Evolutionary conservation across 305 asterid genomes (phyloP).

Genomic region (Fraxinus sp.): DNA sequence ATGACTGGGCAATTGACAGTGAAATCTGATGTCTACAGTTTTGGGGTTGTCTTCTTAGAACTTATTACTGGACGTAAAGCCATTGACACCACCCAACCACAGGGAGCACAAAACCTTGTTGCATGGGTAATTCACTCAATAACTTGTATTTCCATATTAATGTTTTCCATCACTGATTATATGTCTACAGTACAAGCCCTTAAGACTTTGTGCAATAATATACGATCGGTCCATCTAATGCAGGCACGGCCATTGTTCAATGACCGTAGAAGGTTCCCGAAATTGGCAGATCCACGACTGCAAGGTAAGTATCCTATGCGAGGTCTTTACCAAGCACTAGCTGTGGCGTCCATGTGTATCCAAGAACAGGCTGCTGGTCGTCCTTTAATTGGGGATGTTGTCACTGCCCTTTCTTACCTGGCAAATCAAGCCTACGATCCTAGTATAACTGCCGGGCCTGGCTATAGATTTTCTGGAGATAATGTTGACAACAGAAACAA

Average conservation of each 20-base stretch:
- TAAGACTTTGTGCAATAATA: neutral
- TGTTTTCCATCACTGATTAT: neutral
- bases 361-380: constrained; percentile 65
- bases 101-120: constrained; percentile 54
- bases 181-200: neutral
- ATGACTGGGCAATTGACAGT: constrained; percentile 64
- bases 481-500: constrained; percentile 37
- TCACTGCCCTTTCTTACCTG: constrained; percentile 51
- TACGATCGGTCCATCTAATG: constrained; percentile 10
- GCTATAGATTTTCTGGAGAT: constrained; percentile 25
- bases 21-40: constrained; percentile 60
- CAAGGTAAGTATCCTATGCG: constrained; percentile 55
- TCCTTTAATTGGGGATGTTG: constrained; percentile 56
- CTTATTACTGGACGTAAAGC: constrained; percentile 63
- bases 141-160: neutral
- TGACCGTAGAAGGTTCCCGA: constrained; percentile 50
- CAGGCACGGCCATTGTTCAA: constrained; percentile 59
- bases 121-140: constrained; percentile 35
- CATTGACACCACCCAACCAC: constrained; percentile 46
- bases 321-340: constrained; percentile 55
- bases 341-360: constrained; percentile 62
- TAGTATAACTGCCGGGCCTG: constrained; percentile 23
- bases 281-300: constrained; percentile 47
- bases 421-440: constrained; percentile 54
- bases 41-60: constrained; percentile 57